Conservation (phyloP, 2,329 filamentous ascomycete genomes). For the Gnomoniopsis sp. region DNA sequence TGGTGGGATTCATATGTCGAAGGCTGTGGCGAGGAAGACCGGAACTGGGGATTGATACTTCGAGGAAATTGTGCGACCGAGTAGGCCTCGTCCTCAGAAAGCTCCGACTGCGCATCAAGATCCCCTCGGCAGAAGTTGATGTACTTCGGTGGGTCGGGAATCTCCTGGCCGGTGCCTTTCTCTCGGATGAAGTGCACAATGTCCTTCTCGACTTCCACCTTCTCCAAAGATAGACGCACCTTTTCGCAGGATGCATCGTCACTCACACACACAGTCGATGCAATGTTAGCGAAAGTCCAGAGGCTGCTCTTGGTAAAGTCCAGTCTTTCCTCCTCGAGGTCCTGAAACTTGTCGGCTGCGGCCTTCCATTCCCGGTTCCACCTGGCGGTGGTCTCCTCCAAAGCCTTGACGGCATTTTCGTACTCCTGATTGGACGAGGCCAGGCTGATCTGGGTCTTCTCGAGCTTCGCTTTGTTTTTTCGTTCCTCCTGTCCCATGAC, state of each 20-base stretch:
- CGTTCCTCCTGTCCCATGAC: slow-evolving; percentile 99
- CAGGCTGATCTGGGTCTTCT: slow-evolving; percentile 96
- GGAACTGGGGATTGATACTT: slow-evolving; percentile 91
- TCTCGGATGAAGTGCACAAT: slow-evolving; percentile 87
- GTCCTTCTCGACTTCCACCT: slow-evolving; percentile 95
- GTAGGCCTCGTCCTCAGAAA: slow-evolving; percentile 83
- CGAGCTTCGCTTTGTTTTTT: slow-evolving; percentile 97
- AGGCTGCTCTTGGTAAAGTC: slow-evolving; percentile 98
- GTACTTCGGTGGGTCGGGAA: slow-evolving; percentile 93
- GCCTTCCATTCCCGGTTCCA: slow-evolving; percentile 99
- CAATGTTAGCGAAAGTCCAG: slow-evolving; percentile 97
- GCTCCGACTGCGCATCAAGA: slow-evolving; percentile 75
- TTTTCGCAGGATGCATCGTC: slow-evolving; percentile 97
- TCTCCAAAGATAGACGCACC: slow-evolving; percentile 86
- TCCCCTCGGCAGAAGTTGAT: slow-evolving; percentile 98
- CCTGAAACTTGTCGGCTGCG: slow-evolving; percentile 98
- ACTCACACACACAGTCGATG: slow-evolving; percentile 95
- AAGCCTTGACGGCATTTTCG: slow-evolving; percentile 83
- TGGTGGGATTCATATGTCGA: slow-evolving; percentile 91
- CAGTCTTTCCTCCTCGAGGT: slow-evolving; percentile 92
- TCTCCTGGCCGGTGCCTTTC: slow-evolving; percentile 89
- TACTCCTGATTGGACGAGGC: slow-evolving; percentile 91
- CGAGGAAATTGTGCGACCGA: slow-evolving; percentile 94
- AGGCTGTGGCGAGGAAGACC: slow-evolving; percentile 92
- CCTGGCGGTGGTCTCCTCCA: slow-evolving; percentile 90